Evolutionary conservation across 2,329 filamentous ascomycete species (phyloP).

Genomic region (Helotiales sp.): DNA sequence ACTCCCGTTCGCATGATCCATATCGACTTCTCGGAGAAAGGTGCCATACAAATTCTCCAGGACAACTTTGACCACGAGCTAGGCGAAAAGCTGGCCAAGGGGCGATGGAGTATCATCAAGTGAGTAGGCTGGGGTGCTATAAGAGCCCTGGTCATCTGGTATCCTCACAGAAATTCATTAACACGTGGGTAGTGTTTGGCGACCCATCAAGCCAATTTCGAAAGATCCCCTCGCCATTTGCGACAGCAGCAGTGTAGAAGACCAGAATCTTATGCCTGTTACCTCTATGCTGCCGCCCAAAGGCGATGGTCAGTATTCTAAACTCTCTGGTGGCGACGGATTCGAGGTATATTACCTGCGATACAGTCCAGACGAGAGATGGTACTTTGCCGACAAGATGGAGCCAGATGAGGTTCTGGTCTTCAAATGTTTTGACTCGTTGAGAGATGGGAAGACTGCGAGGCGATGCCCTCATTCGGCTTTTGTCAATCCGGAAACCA

Average conservation of each 20-base stretch:
- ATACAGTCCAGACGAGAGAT: conserved; percentile 48
- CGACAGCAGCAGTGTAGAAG: conserved; percentile 39
- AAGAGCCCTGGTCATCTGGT: too few relatives aligned
- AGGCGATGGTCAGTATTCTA: too few relatives aligned
- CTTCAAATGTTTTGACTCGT: conserved; percentile 63
- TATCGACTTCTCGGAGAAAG: conserved; percentile 56
- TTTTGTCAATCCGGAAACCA: conserved; percentile 50
- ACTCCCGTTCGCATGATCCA: conserved; percentile 53
- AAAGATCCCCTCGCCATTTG: conserved; percentile 56
- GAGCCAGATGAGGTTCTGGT: conserved; percentile 54
- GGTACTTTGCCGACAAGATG: conserved; percentile 54
- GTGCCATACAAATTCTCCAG: conserved; percentile 42
- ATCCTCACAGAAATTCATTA: conserved; percentile 47
- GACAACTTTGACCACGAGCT: conserved; percentile 46
- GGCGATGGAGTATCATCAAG: too few relatives aligned
- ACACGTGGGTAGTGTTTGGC: conserved; percentile 56
- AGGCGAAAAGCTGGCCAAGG: too few relatives aligned
- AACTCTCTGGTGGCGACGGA: conserved; percentile 42
- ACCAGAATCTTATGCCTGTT: conserved; percentile 39
- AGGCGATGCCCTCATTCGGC: conserved; percentile 56
- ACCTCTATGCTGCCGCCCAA: too few relatives aligned
- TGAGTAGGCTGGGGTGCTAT: too few relatives aligned
- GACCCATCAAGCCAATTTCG: conserved; percentile 49
- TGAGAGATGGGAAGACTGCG: conserved; percentile 53
- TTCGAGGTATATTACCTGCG: conserved; percentile 35